Base-by-base conservation (phyloP, 2,329 filamentous ascomycete genomes). In the Arthroderma sp. region DNA sequence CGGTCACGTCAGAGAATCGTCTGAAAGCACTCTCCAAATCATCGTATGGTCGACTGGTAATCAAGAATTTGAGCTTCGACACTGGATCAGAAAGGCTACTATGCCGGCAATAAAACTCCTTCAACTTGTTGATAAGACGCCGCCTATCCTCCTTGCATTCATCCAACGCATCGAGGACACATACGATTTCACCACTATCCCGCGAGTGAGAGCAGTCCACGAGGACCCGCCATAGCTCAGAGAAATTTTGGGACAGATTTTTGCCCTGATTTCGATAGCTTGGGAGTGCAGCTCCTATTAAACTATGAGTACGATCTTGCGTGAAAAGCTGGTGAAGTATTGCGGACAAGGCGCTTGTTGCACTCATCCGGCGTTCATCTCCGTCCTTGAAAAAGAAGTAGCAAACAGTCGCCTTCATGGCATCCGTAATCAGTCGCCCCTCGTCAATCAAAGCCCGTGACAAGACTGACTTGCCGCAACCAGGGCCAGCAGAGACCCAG, bases 301-400 rank as follows among this genome's bases (percentile, higher is more conserved):
- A 46, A 34, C n/a, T 28, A 1, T 43, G 46, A 6, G 48, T 52
- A 36, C 55, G 48, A 11, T 22, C 10, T 5, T 43, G 42, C 0
- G 5, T 34, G 42, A 69, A 62, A 3, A 70, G 47, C 28, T 69
- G 65, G 22, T 59, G 61, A 4, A 70, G 38, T 0, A 70, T 50
- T 15, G 56, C 60, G 31, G 59, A 56, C 0, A 69, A 32, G 6
- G 65, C 65, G 29, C 11, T 27, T 30, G 29, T 48, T 6, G 47
- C 48, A 10, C 38, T 57, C n/a, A 46, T 61, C 34, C 67, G 62
- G 15, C 65, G 57, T 4, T 59, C 52, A 28, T 58, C 60, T 41
- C 57, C 56, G 9, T 68, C 65, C 32, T 69, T 68, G 55, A 70
- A 70, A 51, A 70, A 70, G 54, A 68, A 71, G 43, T 68, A 69